phyloP scores from a whole-genome alignment of 1,284 basidiomycete species.

The Microbotryomycetes sp. region DNA sequence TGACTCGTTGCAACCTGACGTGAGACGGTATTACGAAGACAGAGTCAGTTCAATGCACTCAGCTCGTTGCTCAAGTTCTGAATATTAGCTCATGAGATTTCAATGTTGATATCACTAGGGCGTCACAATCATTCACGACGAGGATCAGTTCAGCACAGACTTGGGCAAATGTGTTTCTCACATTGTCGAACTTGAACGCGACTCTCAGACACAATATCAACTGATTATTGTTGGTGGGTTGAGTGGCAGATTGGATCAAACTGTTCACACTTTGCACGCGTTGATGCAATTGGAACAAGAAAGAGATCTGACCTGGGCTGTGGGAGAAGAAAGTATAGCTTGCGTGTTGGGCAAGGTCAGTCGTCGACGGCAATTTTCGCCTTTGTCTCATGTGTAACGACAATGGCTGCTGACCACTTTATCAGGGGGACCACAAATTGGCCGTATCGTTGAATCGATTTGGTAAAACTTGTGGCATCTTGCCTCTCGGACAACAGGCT shows the following conservation, averaged over 20 bases:
- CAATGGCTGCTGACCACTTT: too few species aligned
- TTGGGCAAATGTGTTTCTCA: constrained; percentile 81
- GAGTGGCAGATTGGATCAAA: constrained; percentile 87
- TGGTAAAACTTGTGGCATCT: constrained; percentile 84
- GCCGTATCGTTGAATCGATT: constrained; percentile 63
- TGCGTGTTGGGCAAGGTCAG: constrained; percentile 77
- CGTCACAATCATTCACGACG: constrained; percentile 61
- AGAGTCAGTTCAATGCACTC: constrained; percentile 46
- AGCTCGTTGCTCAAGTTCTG: too few species aligned
- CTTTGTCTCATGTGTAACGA: too few species aligned
- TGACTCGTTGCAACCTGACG: constrained; percentile 75
- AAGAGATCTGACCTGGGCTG: constrained; percentile 60
- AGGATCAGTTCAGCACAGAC: constrained; percentile 80
- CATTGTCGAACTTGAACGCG: constrained; percentile 50
- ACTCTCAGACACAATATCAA: constrained; percentile 49
- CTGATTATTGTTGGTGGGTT: constrained; percentile 82
- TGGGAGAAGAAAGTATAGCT: constrained; percentile 79
- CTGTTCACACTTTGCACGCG: constrained; percentile 78
- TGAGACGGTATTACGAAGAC: constrained; percentile 59
- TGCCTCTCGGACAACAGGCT: constrained; percentile 77
- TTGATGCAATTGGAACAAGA: constrained; percentile 67
- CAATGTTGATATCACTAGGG: constrained; percentile 47
- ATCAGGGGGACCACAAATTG: constrained; percentile 76
- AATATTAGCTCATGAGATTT: not conserved
- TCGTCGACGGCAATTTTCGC: too few species aligned